Percentiles rank a stretch among this genome's conserved stretches.
These are phyloP conservation scores for Allium fistulosum DNA, from an alignment of 106 monocot genomes.

Conservation along the genomic window DNA sequence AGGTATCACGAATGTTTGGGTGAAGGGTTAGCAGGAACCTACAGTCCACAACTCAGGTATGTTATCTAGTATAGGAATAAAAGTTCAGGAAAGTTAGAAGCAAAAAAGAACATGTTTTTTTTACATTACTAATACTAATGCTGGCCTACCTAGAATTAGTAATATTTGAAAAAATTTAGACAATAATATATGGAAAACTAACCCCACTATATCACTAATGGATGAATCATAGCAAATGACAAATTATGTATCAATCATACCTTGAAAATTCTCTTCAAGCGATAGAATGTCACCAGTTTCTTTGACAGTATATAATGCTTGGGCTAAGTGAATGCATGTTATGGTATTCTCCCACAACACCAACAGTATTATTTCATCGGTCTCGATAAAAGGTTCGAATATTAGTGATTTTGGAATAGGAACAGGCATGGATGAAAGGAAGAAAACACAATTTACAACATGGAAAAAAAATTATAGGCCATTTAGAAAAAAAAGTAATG, in stretches of 20 bases:
- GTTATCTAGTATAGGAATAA: too few species aligned
- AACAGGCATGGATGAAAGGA: slow-evolving; percentile 62
- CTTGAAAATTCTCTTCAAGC: slow-evolving; percentile 97
- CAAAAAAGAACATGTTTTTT: too few species aligned
- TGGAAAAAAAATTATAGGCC: neutral
- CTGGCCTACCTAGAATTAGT: too few species aligned
- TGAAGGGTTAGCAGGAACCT: too few species aligned
- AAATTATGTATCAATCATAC: slow-evolving; percentile 19
- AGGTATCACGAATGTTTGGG: too few species aligned
- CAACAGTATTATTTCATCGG: slow-evolving; percentile 86
- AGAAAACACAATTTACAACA: neutral
- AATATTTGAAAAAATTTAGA: too few species aligned
- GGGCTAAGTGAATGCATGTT: slow-evolving; percentile 73
- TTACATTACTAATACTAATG: too few species aligned
- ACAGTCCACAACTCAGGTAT: too few species aligned
- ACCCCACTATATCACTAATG: too few species aligned
- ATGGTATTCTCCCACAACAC: slow-evolving; percentile 62
- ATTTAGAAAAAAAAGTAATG: neutral
- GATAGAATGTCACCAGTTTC: slow-evolving; percentile 87
- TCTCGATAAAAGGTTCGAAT: slow-evolving; percentile 91
- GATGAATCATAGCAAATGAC: neutral
- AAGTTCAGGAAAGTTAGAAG: too few species aligned
- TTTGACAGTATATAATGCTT: slow-evolving; percentile 92
- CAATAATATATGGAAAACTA: too few species aligned
- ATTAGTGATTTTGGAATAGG: slow-evolving; percentile 53